Conservation (phyloP, 2,329 filamentous ascomycete genomes). For the Neofusicoccum ribis region DNA sequence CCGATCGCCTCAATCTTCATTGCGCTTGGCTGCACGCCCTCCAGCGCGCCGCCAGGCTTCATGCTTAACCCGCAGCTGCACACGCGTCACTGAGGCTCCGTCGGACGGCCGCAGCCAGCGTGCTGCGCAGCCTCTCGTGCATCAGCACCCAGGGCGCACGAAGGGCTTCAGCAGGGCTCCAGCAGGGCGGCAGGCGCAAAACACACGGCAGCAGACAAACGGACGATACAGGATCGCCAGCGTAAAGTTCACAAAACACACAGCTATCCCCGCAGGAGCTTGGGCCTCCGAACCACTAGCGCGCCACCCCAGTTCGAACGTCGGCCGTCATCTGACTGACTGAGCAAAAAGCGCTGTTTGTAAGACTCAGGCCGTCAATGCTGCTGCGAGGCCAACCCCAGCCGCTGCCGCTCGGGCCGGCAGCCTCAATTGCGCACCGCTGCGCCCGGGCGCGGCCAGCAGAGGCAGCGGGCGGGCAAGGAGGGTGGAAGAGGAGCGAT, state of each 20-base stretch:
- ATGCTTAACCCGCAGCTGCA: neutral
- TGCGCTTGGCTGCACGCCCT: neutral
- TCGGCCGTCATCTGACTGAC: conserved; percentile 8
- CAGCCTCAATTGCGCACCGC: neutral
- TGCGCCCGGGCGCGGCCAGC: neutral
- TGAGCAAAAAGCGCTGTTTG: neutral
- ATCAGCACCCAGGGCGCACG: too few relatives aligned
- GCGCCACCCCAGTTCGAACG: neutral
- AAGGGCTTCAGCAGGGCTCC: too few relatives aligned
- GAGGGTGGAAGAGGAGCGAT: neutral
- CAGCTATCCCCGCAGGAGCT: conserved; percentile 14
- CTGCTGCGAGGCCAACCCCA: neutral
- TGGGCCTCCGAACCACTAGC: conserved; percentile 8
- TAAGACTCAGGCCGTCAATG: neutral
- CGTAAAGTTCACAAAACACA: neutral
- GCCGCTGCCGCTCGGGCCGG: neutral
- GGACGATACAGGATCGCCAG: neutral
- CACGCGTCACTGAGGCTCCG: neutral
- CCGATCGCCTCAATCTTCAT: neutral
- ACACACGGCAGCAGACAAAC: too few relatives aligned
- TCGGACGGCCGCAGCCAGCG: neutral
- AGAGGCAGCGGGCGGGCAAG: neutral
- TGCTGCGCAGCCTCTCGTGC: neutral
- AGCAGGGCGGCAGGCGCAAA: neutral
- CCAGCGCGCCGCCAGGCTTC: neutral